phyloP scores from a whole-genome alignment of 2,329 filamentous ascomycete genomes.

The Pseudogymnoascus sp. region DNA sequence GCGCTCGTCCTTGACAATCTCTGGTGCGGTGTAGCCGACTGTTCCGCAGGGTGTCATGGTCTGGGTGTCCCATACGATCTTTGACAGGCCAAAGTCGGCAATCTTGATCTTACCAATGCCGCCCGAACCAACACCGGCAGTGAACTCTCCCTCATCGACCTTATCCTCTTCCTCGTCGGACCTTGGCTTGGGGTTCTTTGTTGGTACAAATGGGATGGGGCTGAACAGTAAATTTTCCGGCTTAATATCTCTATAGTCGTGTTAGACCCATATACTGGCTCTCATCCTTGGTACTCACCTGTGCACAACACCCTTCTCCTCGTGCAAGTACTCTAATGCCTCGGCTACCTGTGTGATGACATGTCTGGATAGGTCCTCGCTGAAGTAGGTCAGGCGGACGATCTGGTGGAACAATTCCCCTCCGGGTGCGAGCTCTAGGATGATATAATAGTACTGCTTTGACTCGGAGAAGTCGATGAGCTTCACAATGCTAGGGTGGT shows the following conservation, averaged over 20 bases:
- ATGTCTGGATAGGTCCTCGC: conserved; percentile 87
- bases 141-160: conserved; percentile 89
- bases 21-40: conserved; percentile 93
- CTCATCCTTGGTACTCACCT: conserved; percentile 52
- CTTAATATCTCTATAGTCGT: conserved; percentile 75
- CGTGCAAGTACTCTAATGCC: conserved; percentile 86
- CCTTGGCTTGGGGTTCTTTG: conserved; percentile 70
- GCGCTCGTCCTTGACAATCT: conserved; percentile 97
- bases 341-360: conserved; percentile 95
- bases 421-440: conserved; percentile 88
- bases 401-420: conserved; percentile 98
- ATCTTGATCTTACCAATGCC: conserved; percentile 96
- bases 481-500: conserved; percentile 93
- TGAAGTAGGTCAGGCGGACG: conserved; percentile 95
- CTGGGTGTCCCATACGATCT: conserved; percentile 95
- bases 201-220: conserved; percentile 72
- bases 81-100: conserved; percentile 94
- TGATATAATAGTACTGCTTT: conserved; percentile 92
- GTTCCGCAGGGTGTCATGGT: conserved; percentile 99
- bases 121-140: conserved; percentile 70
- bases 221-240: conserved; percentile 95
- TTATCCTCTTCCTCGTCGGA: conserved; percentile 93
- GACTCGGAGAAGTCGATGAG: conserved; percentile 92
- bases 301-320: conserved; percentile 91
- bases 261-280: conserved; percentile 9